A percentile compares a stretch with the other conserved stretches of the same genome.
Evolutionary conservation across 306 rosid species (phyloP).

Genomic region (Pyrus bretschneideri): DNA sequence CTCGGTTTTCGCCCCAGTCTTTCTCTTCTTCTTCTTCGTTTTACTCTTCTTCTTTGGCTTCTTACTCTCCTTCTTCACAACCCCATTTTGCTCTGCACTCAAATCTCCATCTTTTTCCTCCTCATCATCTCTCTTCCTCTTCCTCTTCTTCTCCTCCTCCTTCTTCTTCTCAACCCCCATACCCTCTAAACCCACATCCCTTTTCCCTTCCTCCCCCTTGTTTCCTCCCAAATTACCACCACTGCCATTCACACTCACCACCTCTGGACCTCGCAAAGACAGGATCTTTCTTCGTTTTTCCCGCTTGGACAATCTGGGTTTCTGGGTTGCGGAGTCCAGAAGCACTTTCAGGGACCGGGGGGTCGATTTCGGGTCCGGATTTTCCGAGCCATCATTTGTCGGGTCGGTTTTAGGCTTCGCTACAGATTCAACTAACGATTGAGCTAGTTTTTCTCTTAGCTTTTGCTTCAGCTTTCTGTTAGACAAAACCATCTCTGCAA

Average conservation of each 20-base stretch:
- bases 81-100: conserved; percentile 22
- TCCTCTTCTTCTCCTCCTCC: conserved; percentile 17
- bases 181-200: conserved; percentile 24
- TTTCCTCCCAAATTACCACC: conserved; percentile 6
- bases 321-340: conserved; percentile 34
- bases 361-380: conserved; percentile 13
- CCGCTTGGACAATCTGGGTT: conserved; percentile 66
- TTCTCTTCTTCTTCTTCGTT: conserved; percentile 16
- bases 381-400: conserved; percentile 8
- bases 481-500: conserved; percentile 68
- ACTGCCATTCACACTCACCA: conserved; percentile 11
- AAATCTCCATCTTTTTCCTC: conserved; percentile 7
- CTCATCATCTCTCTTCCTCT: conserved; percentile 17
- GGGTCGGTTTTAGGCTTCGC: conserved; percentile 4
- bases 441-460: conserved; percentile 46
- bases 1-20: conserved; percentile 21
- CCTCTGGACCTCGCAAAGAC: conserved; percentile 21
- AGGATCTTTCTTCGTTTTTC: conserved; percentile 51
- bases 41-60: conserved; percentile 17
- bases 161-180: conserved; percentile 17
- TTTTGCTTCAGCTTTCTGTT: conserved; percentile 75
- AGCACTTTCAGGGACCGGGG: conserved; percentile 37
- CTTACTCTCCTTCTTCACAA: conserved; percentile 17
- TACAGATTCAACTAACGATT: conserved; percentile 20
- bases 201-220: conserved; percentile 2